Base-by-base conservation (phyloP, 2,329 filamentous ascomycete species). In the Didymella arachidicola region DNA sequence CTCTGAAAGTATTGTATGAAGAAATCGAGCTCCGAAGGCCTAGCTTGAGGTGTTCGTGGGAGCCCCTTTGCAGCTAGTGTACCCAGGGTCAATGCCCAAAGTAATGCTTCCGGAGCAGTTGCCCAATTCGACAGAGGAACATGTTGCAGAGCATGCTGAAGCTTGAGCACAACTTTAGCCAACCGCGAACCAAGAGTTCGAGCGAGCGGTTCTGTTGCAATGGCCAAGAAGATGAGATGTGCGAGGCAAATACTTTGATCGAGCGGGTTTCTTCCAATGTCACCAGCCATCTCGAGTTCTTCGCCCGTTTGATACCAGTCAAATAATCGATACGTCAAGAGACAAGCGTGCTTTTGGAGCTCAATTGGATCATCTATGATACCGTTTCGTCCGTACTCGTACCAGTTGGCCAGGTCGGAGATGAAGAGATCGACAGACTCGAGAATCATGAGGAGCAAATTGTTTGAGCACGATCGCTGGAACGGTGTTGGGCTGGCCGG, bases 1-100 rank as follows among this genome's bases (percentile, higher is more conserved):
- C 45, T 29, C 8, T 58, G 45, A 32, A 61, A 67, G 38, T 69
- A 64, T 10, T 65, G 56, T 2, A 62, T 48, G 45, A 72, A 73
- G 47, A 70, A 69, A 0, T 27, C 54, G 26, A 65, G 56, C 16
- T 47, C 44, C 1, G 54, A 39, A 12, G 55, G 46, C 22, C 38
- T 43, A 7, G 5, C 52, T 34, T 8, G 48, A 19, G 39, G 41
- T 6, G 30, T 58, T 62, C 51, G 30, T 47, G 27, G 36, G 60
- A 55, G n/a, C n/a, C 32, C 44, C 10, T 60, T 61, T 27, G 70
- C 66, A 7, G 65, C 72, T 10, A 74, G 39, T 4, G 66, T 65
- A 11, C 72, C 72, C 60, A 75, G 69, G 0, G 72, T 72, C 1
- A 73, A 39, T 25, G 62, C 67, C 73, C 73, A 76, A 25, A 74